Base-by-base conservation (phyloP, 2,329 filamentous ascomycete genomes). In the Aspergillaceae sp. region DNA sequence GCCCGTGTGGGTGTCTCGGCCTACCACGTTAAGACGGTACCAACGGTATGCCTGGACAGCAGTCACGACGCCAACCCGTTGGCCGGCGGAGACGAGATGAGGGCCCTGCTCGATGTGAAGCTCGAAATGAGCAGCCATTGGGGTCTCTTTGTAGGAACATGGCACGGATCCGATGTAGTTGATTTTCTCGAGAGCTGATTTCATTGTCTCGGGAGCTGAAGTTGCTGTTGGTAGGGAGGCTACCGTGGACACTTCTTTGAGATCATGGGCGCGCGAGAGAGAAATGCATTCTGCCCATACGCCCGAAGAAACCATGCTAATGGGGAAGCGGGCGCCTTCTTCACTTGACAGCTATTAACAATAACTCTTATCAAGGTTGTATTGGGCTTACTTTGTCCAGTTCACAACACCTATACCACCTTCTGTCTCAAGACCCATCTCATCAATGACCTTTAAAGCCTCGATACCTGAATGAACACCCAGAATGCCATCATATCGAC, bases 101-200 rank as follows among this genome's bases (percentile, higher is more conserved):
- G 86, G 86, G 0, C 86, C 86, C 62, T 94, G 88, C 62, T 94
- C 87, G 44, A 91, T 91, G 59, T 92, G 87, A 7, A 92, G 74
- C 63, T 91, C 86, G 57, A 91, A 90, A 63, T 91, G 86, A 0
- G 84, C 86, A 0, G 79, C 83, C 66, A 89, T 80, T 0, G 83
- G 84, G 10, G 75, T 78, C 30, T 73, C 69, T 50, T 75, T 70
- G 61, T 83, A 73, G 44, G 73, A 79, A 26, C 78, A 77, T 6
- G 76, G 73, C 0, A 73, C 66, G 0, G 65, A 54, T 9, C 86
- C 86, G 0, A 87, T 67, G 52, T 86, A 89, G 0, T 82, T 81
- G 43, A 89, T 88, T 9, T 83, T 75, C 58, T 84, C 71, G 0
- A 92, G 74, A 50, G 89, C 85, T 0, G 72, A 77, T 55, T 75